Evolutionary conservation across 768 basidiomycete genomes (phyloP).

Genomic region (Heimioporus sp.): DNA sequence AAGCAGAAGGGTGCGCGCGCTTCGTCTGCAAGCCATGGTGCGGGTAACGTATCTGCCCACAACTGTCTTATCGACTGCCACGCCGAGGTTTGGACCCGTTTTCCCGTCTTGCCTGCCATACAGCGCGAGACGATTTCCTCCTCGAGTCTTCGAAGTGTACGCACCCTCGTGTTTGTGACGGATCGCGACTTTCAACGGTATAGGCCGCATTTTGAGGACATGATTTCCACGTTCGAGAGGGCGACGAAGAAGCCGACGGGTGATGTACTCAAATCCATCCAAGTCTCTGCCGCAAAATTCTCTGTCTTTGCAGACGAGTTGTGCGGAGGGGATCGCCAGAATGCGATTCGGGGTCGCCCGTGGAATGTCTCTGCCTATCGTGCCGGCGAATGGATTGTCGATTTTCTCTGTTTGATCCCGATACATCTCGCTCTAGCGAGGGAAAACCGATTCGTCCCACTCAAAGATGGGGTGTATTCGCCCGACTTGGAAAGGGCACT

Average conservation of each 20-base stretch:
- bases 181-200: constrained; percentile 36
- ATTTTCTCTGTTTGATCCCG: constrained; percentile 59
- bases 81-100: constrained; percentile 57
- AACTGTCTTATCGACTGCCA: constrained; percentile 56
- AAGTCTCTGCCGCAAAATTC: constrained; percentile 33
- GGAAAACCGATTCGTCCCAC: constrained; percentile 59
- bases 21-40: constrained; percentile 8
- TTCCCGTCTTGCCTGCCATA: constrained; percentile 55
- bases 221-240: constrained; percentile 47
- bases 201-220: constrained; percentile 41
- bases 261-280: constrained; percentile 39
- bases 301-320: constrained; percentile 22
- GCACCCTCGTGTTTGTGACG: constrained; percentile 44
- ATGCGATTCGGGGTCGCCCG: neutral
- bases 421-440: constrained; percentile 60
- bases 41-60: constrained; percentile 29
- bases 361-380: constrained; percentile 40
- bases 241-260: constrained; percentile 52
- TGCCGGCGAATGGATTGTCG: constrained; percentile 61
- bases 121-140: constrained; percentile 42
- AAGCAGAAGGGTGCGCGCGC: constrained; percentile 36
- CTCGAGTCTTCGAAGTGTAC: constrained; percentile 30
- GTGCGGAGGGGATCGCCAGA: neutral
- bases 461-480: constrained; percentile 57
- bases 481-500: constrained; percentile 48